Evolutionary conservation across 164 flowering plant species (phyloP), one percentile per base, ranked within the genome.

Genomic region (Dillenia turbinata): DNA sequence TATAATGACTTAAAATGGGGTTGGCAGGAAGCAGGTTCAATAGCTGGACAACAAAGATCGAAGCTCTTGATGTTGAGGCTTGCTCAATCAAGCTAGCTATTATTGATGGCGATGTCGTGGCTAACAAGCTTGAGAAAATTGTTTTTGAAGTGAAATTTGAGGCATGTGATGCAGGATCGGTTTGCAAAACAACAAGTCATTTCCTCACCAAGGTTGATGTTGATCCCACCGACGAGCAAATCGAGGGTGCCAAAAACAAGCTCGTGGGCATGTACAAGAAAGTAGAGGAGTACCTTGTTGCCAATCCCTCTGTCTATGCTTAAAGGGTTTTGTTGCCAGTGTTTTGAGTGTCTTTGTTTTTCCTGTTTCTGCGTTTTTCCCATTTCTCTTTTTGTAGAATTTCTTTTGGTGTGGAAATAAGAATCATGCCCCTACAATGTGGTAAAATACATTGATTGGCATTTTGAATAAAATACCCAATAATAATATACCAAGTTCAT

Each of bases 31-130:
- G 60, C 17, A 47, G 43, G 12, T 13, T 43, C 60, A 67, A 55
- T 44, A 55, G 49, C 17, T n/a, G 50, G 65, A 67, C 55, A 61
- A 47, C 54, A 22, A 40, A 57, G 47, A 45, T 67, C 19, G 70
- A 67, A 12, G 65, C 12, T 1, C 9, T 61, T 5, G 66, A 56
- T 46, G 19, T 11, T 8, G 66, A 61, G 10, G 61, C 61, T 8
- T 67, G n/a, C 12, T 19, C 14, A 24, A 54, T 60, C 65, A 67
- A 61, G 46, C 61, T 61, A 46, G 44, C 57, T 9, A 17, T 56
- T 44, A 55, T 67, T 26, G 70, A 61, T 48, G 64, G 56, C 2
- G 70, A 67, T 7, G 60, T 50, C 8, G 16, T 49, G 16, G 46
- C 16, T 3, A 56, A 56, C 48, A 43, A 22, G 13, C 24, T 67